These are phyloP conservation scores for Citeromyces siamensis DNA, from an alignment of 1,139 yeast genomes.

Conservation along the genomic window DNA sequence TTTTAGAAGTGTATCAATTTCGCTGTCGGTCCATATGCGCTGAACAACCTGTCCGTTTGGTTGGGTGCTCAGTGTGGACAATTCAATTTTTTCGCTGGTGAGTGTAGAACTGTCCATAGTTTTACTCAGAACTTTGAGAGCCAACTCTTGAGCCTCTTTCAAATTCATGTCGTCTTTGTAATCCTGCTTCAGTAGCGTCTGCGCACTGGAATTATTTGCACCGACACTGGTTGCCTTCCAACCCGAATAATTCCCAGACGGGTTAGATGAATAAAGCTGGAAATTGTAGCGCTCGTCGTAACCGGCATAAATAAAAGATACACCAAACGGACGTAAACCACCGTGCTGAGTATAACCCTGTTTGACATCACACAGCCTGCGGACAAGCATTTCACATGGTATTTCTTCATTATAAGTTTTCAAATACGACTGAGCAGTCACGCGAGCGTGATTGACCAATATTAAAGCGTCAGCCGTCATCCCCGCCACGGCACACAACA, in stretches of 20 bases:
- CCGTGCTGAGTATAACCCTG: conserved; percentile 99
- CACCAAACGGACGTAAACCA: conserved; percentile 97
- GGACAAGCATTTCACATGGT: conserved; percentile 84
- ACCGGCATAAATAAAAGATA: conserved; percentile 92
- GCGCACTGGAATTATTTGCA: conserved; percentile 93
- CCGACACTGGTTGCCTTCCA: conserved; percentile 99
- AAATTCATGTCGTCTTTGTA: conserved; percentile 73
- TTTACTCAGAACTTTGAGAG: conserved; percentile 84
- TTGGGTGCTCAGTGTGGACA: conserved; percentile 59
- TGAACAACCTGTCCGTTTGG: conserved; percentile 41
- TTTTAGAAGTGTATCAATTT: conserved; percentile 63
- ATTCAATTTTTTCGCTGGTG: conserved; percentile 81
- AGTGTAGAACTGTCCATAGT: conserved; percentile 87
- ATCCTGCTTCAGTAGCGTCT: conserved; percentile 89
- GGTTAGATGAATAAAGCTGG: conserved; percentile 91
- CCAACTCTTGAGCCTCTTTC: conserved; percentile 76
- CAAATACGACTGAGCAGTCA: conserved; percentile 72
- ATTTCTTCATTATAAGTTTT: conserved; percentile 83
- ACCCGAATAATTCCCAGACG: conserved; percentile 95
- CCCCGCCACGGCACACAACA: conserved; percentile 95
- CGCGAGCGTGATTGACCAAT: conserved; percentile 79
- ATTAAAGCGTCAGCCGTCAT: conserved; percentile 96
- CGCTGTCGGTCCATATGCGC: conserved; percentile 70
- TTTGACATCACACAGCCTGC: conserved; percentile 82
- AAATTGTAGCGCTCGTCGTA: conserved; percentile 83